Evolutionary conservation across 345 rosid genomes (phyloP).

Genomic region (Eucalyptus viminalis): DNA sequence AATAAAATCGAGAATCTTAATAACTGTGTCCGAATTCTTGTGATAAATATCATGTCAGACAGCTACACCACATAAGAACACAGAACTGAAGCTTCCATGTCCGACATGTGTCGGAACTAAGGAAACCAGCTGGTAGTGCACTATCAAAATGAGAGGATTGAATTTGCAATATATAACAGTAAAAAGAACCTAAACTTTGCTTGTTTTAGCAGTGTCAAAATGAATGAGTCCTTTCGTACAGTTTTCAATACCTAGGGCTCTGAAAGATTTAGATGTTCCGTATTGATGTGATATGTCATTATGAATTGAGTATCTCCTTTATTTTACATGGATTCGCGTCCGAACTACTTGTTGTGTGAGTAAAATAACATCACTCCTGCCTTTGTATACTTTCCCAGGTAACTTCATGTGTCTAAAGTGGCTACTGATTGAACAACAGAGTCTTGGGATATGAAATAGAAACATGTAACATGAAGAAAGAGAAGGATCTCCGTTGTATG

Average conservation of each 20-base stretch:
- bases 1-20: neutral
- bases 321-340: neutral
- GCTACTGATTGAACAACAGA: neutral
- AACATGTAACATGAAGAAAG: neutral
- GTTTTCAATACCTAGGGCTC: neutral
- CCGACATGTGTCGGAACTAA: neutral
- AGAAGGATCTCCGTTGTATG: neutral
- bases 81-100: neutral
- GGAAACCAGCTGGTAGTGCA: neutral
- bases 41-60: neutral
- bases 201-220: neutral
- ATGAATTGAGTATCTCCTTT: neutral
- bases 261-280: neutral
- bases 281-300: neutral
- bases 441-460: neutral
- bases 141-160: neutral
- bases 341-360: neutral
- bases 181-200: neutral
- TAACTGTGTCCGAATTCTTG: neutral
- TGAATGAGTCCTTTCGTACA: neutral
- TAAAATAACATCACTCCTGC: neutral
- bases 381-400: neutral
- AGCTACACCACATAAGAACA: neutral
- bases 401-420: neutral
- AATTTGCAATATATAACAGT: neutral